phyloP scores from a whole-genome alignment of 495 filamentous ascomycete species.

The Penicillium robsamsonii region DNA sequence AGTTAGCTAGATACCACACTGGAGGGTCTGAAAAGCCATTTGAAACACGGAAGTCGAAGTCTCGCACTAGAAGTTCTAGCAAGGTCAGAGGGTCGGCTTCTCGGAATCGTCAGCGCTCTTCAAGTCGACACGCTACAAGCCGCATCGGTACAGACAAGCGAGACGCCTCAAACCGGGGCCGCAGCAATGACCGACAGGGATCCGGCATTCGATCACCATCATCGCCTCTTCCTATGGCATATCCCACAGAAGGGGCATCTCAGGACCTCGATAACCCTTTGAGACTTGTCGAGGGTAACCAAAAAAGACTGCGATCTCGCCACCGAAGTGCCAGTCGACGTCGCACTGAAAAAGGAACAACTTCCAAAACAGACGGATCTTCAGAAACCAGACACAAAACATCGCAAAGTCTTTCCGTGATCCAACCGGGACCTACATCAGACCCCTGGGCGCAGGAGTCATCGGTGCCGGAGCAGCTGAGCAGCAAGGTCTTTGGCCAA shows the following conservation, averaged over 20 bases:
- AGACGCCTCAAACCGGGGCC: constrained; percentile 44
- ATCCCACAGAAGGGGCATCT: constrained; percentile 34
- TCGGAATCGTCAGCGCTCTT: constrained; percentile 39
- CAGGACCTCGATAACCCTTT: constrained; percentile 57
- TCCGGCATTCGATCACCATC: constrained; percentile 72
- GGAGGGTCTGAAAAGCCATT: constrained; percentile 44
- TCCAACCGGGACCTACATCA: constrained; percentile 25
- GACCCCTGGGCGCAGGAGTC: background rate
- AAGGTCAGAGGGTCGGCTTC: constrained; percentile 38
- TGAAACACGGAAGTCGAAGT: constrained; percentile 38
- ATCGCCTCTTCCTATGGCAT: constrained; percentile 70
- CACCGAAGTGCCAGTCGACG: constrained; percentile 53
- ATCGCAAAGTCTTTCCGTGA: constrained; percentile 40
- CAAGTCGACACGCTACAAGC: constrained; percentile 42
- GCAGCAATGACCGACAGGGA: constrained; percentile 55
- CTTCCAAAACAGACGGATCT: constrained; percentile 46
- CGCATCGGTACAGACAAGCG: constrained; percentile 48
- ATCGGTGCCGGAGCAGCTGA: constrained; percentile 15
- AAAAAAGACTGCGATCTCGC: constrained; percentile 59
- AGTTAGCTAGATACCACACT: constrained; percentile 59
- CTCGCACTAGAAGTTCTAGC: constrained; percentile 40
- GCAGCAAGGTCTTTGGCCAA: constrained; percentile 26
- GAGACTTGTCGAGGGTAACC: constrained; percentile 56
- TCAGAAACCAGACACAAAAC: constrained; percentile 40
- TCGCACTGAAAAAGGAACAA: constrained; percentile 46